Percentiles rank a stretch among this genome's conserved stretches.
phyloP scores from a whole-genome alignment of 805 yeast genomes.

The Pichia heedii region DNA sequence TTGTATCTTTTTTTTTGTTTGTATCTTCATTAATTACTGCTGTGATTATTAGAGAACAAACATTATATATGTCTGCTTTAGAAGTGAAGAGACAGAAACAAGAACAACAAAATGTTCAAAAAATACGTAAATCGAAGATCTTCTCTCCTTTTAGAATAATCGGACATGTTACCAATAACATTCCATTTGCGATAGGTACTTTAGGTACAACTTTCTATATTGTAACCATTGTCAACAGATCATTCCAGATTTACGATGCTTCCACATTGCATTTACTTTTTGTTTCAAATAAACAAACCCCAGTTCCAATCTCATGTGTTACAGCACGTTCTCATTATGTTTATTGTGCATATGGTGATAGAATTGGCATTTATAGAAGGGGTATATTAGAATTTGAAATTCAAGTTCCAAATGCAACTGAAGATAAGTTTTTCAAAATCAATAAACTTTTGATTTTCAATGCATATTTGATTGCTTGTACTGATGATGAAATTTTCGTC shows the following conservation, averaged over 20 bases:
- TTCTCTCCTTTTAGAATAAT: conserved; percentile 81
- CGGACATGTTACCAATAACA: conserved; percentile 81
- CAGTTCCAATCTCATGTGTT: conserved; percentile 57
- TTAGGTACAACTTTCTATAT: conserved; percentile 82
- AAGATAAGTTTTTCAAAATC: conserved; percentile 27
- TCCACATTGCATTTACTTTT: conserved; percentile 76
- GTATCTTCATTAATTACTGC: neutral
- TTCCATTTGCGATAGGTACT: conserved; percentile 82
- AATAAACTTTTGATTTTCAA: conserved; percentile 61
- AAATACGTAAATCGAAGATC: conserved; percentile 39
- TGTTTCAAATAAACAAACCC: conserved; percentile 74
- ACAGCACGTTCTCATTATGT: conserved; percentile 79
- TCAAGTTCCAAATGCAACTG: conserved; percentile 18
- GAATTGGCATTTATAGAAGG: conserved; percentile 72
- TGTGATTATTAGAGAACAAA: neutral
- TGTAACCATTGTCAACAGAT: conserved; percentile 81
- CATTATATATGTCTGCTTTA: neutral
- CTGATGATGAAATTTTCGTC: conserved; percentile 26
- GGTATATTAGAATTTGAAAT: conserved; percentile 52
- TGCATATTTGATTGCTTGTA: conserved; percentile 57
- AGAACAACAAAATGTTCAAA: neutral
- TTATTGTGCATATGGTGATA: conserved; percentile 63
- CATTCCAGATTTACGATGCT: conserved; percentile 91
- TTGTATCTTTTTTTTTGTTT: neutral
- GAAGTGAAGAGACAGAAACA: conserved; percentile 9